Evolutionary conservation across 169 alveolate species (phyloP), one percentile per base, ranked within the genome.

Genomic region (Neospora caninum): DNA sequence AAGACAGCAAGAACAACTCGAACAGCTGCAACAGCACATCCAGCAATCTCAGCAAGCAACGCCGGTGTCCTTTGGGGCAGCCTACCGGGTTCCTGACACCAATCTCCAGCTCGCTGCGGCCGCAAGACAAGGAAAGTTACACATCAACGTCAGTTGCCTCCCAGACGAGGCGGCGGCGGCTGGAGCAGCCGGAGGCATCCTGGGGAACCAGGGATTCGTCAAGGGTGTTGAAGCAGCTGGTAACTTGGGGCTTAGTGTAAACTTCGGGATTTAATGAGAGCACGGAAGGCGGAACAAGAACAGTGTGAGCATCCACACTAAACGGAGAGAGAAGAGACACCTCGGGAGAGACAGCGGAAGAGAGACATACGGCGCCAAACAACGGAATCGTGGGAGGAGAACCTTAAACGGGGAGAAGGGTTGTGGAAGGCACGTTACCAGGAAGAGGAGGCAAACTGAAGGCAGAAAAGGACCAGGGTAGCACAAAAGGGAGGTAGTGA

Each of bases 21-120:
- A 92, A 87, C 94, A 92, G 88, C 91, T 58, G 84, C 94, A 82
- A 84, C 94, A 92, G 86, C 86, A 82, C 67, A 82, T 92, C 91
- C 94, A 82, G 92, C 94, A 82, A 84, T 54, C 49, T 38, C 91
- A 91, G 16, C 91, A 80, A 67, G 91, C 91, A 0, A 34, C 88
- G 69, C 91, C 94, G 16, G 22, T 91, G 18, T 91, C 94, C 29
- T 38, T 91, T 43, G 94, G 94, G 10, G 94, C 94, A 1, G 94
- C 94, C 86, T 91, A 91, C 83, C 67, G 94, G 10, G 91, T 91
- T 7, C 94, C 94, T 6, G 94, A 91, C 84, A 53, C 91, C 34
- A 91, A 91, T 70, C 91, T 91, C 0, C 94, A 91, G 54, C 42
- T 91, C 25, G 91, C 94, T 9, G 94, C 94, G 2, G 91, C 94